phyloP scores from a whole-genome alignment of 73 alveolate genomes.

The Uronychia setigera region DNA sequence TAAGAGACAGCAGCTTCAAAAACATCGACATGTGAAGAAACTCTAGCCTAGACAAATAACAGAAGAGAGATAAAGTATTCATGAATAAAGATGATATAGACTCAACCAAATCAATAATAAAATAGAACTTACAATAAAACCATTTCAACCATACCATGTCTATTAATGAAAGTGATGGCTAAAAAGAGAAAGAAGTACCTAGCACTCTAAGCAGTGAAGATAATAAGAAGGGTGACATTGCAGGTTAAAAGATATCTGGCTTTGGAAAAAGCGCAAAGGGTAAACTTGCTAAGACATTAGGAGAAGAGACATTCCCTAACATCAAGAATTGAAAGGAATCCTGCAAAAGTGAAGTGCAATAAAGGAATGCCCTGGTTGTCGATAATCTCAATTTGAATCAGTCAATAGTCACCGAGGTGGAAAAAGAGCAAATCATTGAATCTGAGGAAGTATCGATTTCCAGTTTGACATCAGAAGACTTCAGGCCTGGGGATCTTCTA shows the following conservation, averaged over 20 bases:
- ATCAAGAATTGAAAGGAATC: too few species aligned
- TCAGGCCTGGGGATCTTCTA: neutral
- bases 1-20: too few species aligned
- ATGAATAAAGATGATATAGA: neutral
- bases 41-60: neutral
- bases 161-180: neutral
- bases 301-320: too few species aligned
- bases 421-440: neutral
- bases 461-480: neutral
- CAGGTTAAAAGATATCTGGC: neutral
- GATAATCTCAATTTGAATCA: too few species aligned
- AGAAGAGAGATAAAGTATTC: neutral
- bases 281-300: too few species aligned
- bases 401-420: neutral
- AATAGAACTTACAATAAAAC: neutral
- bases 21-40: too few species aligned
- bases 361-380: neutral
- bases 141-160: neutral
- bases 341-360: neutral
- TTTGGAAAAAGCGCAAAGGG: neutral
- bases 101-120: neutral
- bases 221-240: neutral
- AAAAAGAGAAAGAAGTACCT: neutral
- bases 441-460: neutral
- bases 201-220: neutral